A percentile compares a stretch with the other conserved stretches of the same genome.
These are phyloP conservation scores for Albophoma yamanashiensis DNA, from an alignment of 2,329 filamentous ascomycete genomes.

Conservation along the genomic window DNA sequence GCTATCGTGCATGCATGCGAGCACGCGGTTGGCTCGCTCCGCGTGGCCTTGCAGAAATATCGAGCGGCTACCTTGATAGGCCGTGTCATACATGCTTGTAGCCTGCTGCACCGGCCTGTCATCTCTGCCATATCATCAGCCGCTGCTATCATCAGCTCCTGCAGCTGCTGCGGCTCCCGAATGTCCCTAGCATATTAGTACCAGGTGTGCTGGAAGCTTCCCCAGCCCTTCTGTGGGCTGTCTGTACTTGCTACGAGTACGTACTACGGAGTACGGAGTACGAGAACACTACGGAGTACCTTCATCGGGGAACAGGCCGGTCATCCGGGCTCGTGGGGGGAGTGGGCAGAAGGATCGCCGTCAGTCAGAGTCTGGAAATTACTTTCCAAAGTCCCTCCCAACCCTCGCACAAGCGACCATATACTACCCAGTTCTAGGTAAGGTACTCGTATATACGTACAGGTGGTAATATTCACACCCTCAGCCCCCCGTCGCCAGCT, in stretches of 20 bases:
- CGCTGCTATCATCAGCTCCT: not conserved
- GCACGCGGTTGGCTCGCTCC: not conserved
- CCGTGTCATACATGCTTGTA: no score
- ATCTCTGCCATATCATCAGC: no score
- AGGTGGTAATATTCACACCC: not conserved
- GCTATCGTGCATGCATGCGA: not conserved
- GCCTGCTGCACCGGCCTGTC: not conserved
- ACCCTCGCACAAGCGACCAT: not conserved
- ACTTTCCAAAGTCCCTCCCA: not conserved
- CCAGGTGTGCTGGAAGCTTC: not conserved
- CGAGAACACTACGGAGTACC: no score
- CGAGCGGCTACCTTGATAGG: not conserved
- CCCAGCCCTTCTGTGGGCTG: not conserved
- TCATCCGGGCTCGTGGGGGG: not conserved
- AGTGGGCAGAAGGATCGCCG: not conserved
- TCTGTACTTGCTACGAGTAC: no score
- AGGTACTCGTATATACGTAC: no score
- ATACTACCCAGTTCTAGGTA: no score
- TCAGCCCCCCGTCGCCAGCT: not conserved
- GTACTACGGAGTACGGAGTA: no score
- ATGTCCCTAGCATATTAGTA: not conserved
- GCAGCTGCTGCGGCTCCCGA: not conserved
- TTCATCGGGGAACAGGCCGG: not conserved
- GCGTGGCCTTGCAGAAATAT: not conserved
- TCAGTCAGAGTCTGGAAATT: not conserved